Evolutionary conservation across 140 eudicot species (phyloP), one percentile per base, ranked within the genome.

Genomic region (Senecio squalidus): DNA sequence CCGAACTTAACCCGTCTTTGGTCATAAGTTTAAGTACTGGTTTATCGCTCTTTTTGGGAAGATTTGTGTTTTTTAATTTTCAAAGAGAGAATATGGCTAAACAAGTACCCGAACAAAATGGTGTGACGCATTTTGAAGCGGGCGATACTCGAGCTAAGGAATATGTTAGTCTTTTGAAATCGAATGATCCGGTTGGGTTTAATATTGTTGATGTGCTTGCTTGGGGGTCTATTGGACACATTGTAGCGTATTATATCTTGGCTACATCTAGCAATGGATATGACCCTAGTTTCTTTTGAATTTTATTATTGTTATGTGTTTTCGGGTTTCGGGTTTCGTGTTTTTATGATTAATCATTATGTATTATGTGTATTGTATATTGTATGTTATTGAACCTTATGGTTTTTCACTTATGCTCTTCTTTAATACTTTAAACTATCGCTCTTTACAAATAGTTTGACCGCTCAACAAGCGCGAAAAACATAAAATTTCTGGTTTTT

Each of bases 1-100:
- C 78, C 10, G 93, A 94, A 26, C 88, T 90, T 9, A 86, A 62
- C 88, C 74, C 97, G 3, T 74, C 94, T 8, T 62, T 91, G 38
- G 97, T 90, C 15, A 90, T 90, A 66, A 90, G 95, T 62, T 52
- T 90, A 29, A 86, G 95, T 84, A 90, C 97, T 3, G 97, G 97
- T 1, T 59, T 90, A 9, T 90, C 97, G 0, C 82, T 90, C 0
- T 90, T 90, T 72, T 61, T 90, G 74, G 97, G 97, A 0, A 26
- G 97, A 47, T 90, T 90, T 55, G 97, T 90, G 2, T 90, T 90
- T 80, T 90, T 86, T 67, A 90, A 83, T 55, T 90, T 90, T 82
- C 97, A 90, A 71, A 83, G 97, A 55, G 97, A 90, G 50, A 90
- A 90, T 67, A 94, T 83, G 40, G 95, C 97, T 0, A 86, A 90